Evolutionary conservation across 768 basidiomycete species (phyloP).

Genomic region (Gloeostereum incarnatum): DNA sequence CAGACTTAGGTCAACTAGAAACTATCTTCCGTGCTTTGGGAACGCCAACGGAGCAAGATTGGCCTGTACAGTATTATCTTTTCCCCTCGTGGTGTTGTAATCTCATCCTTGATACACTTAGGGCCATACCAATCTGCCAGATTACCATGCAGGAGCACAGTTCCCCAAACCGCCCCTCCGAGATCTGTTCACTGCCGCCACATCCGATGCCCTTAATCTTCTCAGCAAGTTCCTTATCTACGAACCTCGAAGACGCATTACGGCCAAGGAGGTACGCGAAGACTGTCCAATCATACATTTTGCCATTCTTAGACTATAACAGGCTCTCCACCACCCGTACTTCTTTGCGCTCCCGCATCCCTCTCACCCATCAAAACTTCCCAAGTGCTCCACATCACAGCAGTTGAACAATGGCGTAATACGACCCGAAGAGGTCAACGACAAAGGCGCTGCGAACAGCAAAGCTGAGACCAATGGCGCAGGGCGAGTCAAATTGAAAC

Average conservation of each 20-base stretch:
- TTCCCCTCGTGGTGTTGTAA: background rate
- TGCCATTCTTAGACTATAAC: conserved; percentile 3
- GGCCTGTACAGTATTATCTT: conserved; percentile 63
- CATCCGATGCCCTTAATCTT: conserved; percentile 75
- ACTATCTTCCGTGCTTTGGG: conserved; percentile 92
- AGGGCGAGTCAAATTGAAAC: conserved; percentile 44
- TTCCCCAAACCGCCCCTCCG: conserved; percentile 79
- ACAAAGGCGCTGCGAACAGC: too few species aligned
- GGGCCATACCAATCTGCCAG: conserved; percentile 88
- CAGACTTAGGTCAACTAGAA: conserved; percentile 95
- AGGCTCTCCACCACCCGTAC: conserved; percentile 86
- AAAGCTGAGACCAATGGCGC: conserved; percentile 44
- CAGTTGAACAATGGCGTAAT: conserved; percentile 32
- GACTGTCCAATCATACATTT: conserved; percentile 1
- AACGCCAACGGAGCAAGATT: conserved; percentile 93
- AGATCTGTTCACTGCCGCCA: conserved; percentile 87
- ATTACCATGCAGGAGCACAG: conserved; percentile 80
- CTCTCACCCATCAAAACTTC: conserved; percentile 81
- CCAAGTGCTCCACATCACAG: conserved; percentile 54
- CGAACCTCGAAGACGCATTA: conserved; percentile 77
- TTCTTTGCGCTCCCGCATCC: conserved; percentile 84
- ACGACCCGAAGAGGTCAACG: conserved; percentile 72
- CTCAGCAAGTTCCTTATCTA: conserved; percentile 73
- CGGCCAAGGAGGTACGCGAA: conserved; percentile 64
- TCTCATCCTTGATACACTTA: conserved; percentile 18